These are phyloP conservation scores for Pycnococcus provasolii DNA, from an alignment of 139 green algal species.

Conservation along the genomic window DNA sequence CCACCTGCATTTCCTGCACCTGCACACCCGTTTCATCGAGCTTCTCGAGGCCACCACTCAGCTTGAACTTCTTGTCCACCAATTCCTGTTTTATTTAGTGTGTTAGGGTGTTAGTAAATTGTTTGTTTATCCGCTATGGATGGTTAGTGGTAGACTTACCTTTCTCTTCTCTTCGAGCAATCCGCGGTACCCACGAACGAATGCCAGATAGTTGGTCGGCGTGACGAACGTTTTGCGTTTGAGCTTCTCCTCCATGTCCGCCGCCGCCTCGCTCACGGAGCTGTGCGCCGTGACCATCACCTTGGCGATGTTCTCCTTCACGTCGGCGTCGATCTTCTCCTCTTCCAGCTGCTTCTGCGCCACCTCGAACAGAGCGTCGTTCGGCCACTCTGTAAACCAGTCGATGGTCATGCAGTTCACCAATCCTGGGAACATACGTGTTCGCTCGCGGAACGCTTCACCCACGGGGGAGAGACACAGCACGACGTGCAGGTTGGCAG, in stretches of 20 bases:
- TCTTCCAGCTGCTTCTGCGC: conserved; percentile 28
- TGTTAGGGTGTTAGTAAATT: too few relatives aligned
- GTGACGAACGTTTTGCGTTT: conserved; percentile 68
- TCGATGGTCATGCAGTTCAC: conserved; percentile 78
- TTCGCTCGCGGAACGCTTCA: conserved; percentile 62
- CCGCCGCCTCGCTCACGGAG: conserved; percentile 40
- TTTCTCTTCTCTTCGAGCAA: conserved; percentile 58
- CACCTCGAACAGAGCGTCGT: conserved; percentile 61
- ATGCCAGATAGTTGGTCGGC: conserved; percentile 70
- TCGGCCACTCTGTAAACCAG: conserved; percentile 75
- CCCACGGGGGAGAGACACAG: conserved; percentile 65
- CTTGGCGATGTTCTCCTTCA: conserved; percentile 54
- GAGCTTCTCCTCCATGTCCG: conserved; percentile 44
- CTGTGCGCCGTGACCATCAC: conserved; percentile 58
- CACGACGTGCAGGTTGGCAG: conserved; percentile 63
- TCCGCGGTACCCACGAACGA: conserved; percentile 48
- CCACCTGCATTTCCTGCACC: conserved; percentile 59
- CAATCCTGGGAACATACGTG: conserved; percentile 63
- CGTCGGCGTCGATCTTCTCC: conserved; percentile 39
- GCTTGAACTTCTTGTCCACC: conserved; percentile 54
- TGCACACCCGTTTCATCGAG: conserved; percentile 57
- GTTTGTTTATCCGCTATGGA: too few relatives aligned
- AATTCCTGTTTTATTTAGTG: conserved; percentile 26
- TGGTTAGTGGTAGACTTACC: too few relatives aligned
- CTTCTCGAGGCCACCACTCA: conserved; percentile 60